Conservation (phyloP, 805 yeast species). For the Cyberlindnera mycetangii region DNA sequence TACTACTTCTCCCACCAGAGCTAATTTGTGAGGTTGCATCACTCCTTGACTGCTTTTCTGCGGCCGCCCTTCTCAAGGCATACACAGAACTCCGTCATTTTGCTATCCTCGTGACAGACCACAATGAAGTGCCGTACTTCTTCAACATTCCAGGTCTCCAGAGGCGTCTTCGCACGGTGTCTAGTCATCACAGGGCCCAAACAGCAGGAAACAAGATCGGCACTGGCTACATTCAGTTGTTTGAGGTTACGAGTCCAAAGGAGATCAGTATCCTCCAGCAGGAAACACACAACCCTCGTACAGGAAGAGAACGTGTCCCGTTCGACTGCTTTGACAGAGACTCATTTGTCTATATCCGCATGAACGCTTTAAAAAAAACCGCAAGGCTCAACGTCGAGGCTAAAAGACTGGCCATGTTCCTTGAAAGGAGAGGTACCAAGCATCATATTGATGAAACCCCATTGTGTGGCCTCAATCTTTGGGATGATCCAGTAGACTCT, state of each 20-base stretch:
- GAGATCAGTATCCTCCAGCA: neutral
- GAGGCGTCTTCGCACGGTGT: neutral
- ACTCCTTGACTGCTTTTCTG: constrained; percentile 7
- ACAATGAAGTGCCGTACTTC: neutral
- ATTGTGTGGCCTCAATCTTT: constrained; percentile 2
- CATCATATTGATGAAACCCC: constrained; percentile 8
- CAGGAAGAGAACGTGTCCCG: neutral
- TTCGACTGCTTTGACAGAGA: neutral
- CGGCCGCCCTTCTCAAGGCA: constrained; percentile 2
- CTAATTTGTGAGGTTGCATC: constrained; percentile 2
- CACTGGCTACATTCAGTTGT: neutral
- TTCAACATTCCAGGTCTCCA: constrained; percentile 6
- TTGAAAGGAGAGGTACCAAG: constrained; percentile 2
- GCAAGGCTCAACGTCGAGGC: constrained; percentile 6
- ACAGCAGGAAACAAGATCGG: neutral
- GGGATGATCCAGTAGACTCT: constrained; percentile 1
- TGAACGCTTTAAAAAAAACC: constrained; percentile 1
- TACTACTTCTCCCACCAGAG: constrained; percentile 5
- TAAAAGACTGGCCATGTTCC: constrained; percentile 3
- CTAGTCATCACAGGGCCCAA: neutral
- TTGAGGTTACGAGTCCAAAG: constrained; percentile 1
- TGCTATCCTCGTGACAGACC: constrained; percentile 6
- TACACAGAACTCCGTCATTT: constrained; percentile 1
- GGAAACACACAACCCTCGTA: constrained; percentile 4
- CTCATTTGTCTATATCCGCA: constrained; percentile 5